Conservation (phyloP, 441 rosid species). For the Euphorbia celastroides region DNA sequence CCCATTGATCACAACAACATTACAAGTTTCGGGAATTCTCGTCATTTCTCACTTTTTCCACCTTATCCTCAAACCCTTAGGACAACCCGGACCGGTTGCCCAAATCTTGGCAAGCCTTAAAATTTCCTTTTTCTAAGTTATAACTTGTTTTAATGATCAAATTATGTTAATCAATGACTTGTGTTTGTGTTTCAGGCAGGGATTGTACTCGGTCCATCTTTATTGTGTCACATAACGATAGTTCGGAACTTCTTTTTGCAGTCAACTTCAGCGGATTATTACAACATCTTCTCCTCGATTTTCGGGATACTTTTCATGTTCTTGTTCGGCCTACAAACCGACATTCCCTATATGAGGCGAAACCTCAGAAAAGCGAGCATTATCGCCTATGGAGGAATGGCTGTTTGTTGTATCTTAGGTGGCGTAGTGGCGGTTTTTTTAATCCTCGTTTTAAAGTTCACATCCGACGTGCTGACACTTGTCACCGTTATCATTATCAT, state of each 20-base stretch:
- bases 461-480: constrained; percentile 20
- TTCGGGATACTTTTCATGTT: constrained; percentile 66
- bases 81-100: constrained; percentile 71
- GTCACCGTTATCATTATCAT: constrained; percentile 32
- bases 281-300: constrained; percentile 38
- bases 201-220: constrained; percentile 56
- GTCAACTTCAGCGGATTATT: constrained; percentile 51
- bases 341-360: constrained; percentile 45
- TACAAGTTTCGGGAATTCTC: constrained; percentile 57
- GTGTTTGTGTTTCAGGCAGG: constrained; percentile 53
- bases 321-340: constrained; percentile 71
- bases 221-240: constrained; percentile 40
- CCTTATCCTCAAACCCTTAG: constrained; percentile 56
- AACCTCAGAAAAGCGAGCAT: constrained; percentile 39
- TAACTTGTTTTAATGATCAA: too few species aligned
- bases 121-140: background rate
- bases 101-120: constrained; percentile 46
- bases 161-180: background rate
- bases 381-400: constrained; percentile 38
- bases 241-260: constrained; percentile 47
- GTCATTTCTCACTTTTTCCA: constrained; percentile 64
- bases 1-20: constrained; percentile 45
- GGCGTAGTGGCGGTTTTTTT: constrained; percentile 32
- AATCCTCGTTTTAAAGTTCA: constrained; percentile 21
- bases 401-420: constrained; percentile 35